These are phyloP conservation scores for Artemisia argyi DNA, from an alignment of 129 eudicot species.

Conservation along the genomic window DNA sequence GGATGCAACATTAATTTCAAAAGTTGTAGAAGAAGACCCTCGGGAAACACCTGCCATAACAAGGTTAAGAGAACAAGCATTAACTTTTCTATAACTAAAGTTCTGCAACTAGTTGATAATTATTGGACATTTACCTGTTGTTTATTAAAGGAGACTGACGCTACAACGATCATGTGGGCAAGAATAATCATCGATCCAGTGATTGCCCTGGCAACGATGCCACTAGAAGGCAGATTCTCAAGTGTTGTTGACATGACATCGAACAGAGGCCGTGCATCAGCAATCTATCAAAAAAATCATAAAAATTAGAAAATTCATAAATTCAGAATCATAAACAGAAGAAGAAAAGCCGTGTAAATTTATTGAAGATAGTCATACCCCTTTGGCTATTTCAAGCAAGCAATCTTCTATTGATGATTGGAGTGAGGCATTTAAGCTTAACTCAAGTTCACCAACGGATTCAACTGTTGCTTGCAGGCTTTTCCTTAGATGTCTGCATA, in stretches of 20 bases:
- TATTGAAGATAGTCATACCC: constrained; percentile 49
- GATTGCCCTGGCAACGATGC: constrained; percentile 73
- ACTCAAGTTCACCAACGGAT: constrained; percentile 62
- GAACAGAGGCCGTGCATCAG: constrained; percentile 69
- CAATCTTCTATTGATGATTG: constrained; percentile 85
- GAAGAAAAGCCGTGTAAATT: not conserved
- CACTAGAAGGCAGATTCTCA: constrained; percentile 69
- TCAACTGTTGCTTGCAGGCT: constrained; percentile 91
- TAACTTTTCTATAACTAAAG: not conserved
- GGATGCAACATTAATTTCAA: constrained; percentile 80
- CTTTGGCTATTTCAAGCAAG: constrained; percentile 83
- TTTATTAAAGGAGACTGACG: constrained; percentile 56
- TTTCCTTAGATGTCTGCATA: constrained; percentile 85
- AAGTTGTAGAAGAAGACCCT: constrained; percentile 81
- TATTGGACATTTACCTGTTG: constrained; percentile 54
- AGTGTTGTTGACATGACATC: constrained; percentile 85
- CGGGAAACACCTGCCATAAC: constrained; percentile 74
- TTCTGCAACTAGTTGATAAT: not conserved
- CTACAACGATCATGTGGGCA: constrained; percentile 81
- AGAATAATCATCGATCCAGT: constrained; percentile 81
- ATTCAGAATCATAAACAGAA: not conserved
- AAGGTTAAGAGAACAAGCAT: not conserved
- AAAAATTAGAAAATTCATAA: constrained; percentile 2
- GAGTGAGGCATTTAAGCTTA: constrained; percentile 58
- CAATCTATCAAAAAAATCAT: constrained; percentile 45